Conservation (phyloP, 2,329 filamentous ascomycete genomes). For the Periconia digitata region DNA sequence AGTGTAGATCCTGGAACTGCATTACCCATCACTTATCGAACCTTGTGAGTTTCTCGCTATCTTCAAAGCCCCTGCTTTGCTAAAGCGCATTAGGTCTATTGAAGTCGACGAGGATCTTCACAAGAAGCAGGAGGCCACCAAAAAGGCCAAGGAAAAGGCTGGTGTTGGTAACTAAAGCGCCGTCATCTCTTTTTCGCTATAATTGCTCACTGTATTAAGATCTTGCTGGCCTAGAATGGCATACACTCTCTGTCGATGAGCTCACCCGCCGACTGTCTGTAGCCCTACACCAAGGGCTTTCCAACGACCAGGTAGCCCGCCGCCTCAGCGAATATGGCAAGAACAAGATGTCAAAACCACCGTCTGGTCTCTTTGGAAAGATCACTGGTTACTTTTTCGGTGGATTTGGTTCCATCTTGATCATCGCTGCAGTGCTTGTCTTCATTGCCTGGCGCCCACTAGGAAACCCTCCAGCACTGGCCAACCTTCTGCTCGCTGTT, state of each 20-base stretch:
- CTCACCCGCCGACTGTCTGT: conserved; percentile 62
- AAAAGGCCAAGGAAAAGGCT: conserved; percentile 37
- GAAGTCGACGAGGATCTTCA: conserved; percentile 42
- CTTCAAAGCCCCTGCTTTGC: background rate
- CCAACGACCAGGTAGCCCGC: conserved; percentile 57
- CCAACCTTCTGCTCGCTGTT: conserved; percentile 73
- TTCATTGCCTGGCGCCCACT: conserved; percentile 78
- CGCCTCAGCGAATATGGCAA: conserved; percentile 63
- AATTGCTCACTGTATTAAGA: conserved; percentile 16
- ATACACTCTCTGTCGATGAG: conserved; percentile 60
- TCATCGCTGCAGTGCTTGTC: conserved; percentile 69
- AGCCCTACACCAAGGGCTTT: conserved; percentile 61
- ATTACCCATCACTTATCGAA: conserved; percentile 48
- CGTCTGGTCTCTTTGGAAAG: conserved; percentile 60
- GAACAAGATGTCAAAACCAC: conserved; percentile 68
- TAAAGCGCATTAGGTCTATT: conserved; percentile 35
- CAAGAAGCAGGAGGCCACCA: conserved; percentile 29
- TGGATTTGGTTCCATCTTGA: conserved; percentile 72
- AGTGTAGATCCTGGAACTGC: conserved; percentile 46
- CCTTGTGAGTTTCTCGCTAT: conserved; percentile 24
- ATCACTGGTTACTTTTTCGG: conserved; percentile 73
- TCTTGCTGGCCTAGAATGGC: conserved; percentile 65
- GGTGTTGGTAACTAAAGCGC: conserved; percentile 28
- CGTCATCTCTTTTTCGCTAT: background rate
- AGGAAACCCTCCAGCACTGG: conserved; percentile 68